These are phyloP conservation scores for Microdochium trichocladiopsis DNA, from an alignment of 2,329 filamentous ascomycete genomes.

Conservation along the genomic window DNA sequence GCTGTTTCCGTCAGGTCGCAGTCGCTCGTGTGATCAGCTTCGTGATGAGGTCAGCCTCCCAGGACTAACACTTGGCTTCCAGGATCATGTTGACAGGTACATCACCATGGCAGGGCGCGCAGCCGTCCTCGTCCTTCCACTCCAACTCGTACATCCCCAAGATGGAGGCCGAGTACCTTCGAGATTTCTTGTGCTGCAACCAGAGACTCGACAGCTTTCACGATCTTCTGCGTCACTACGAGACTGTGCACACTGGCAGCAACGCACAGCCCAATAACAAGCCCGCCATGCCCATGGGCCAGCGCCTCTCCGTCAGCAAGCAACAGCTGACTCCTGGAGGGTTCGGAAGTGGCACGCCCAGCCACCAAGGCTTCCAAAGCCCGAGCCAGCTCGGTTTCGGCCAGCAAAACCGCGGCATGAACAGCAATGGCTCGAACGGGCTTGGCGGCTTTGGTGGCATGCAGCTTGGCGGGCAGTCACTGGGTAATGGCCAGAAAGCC, in stretches of 20 bases:
- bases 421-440: conserved; percentile 9
- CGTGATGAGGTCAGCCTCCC: neutral
- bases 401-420: conserved; percentile 15
- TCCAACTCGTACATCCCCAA: conserved; percentile 95
- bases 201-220: conserved; percentile 85
- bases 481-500: conserved; percentile 25
- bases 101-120: conserved; percentile 72
- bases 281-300: conserved; percentile 16
- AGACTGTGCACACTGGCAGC: conserved; percentile 82
- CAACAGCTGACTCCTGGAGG: conserved; percentile 9
- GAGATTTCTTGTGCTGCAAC: conserved; percentile 93
- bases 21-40: neutral
- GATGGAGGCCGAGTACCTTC: conserved; percentile 95
- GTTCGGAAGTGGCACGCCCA: neutral
- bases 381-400: conserved; percentile 15
- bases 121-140: conserved; percentile 91
- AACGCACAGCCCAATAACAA: conserved; percentile 27
- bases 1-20: neutral
- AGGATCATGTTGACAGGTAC: conserved; percentile 95
- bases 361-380: neutral
- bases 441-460: conserved; percentile 11
- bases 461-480: conserved; percentile 32
- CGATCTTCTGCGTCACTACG: conserved; percentile 92
- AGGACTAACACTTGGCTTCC: conserved; percentile 6
- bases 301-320: conserved; percentile 20